phyloP scores from a whole-genome alignment of 2,329 filamentous ascomycete species.

The Trichoderma hamatum region DNA sequence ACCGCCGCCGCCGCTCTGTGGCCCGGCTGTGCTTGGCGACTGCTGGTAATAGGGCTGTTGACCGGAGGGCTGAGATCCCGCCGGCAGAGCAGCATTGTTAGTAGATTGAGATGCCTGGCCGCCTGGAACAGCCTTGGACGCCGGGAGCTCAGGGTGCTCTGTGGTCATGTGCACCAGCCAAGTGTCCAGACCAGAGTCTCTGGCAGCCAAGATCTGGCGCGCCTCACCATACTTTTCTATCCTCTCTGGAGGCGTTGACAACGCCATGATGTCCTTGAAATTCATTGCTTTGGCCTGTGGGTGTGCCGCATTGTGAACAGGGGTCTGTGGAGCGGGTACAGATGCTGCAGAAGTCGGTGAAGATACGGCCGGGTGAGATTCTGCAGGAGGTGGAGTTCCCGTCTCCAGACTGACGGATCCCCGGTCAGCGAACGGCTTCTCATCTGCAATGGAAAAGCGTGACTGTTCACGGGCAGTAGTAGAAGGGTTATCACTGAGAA shows the following conservation, averaged over 20 bases:
- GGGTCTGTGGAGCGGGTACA: constrained; percentile 10
- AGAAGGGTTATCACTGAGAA: constrained; percentile 38
- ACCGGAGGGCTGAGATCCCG: constrained; percentile 34
- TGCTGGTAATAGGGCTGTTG: constrained; percentile 58
- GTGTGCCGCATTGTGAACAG: constrained; percentile 20
- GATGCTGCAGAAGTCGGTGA: constrained; percentile 30
- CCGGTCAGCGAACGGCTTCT: constrained; percentile 45
- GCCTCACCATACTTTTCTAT: constrained; percentile 75
- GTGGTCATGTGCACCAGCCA: constrained; percentile 56
- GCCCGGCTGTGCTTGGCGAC: constrained; percentile 34
- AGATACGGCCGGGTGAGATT: constrained; percentile 43
- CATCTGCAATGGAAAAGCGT: constrained; percentile 48
- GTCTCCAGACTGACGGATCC: constrained; percentile 41
- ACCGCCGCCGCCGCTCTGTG: constrained; percentile 34
- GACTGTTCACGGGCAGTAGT: constrained; percentile 33
- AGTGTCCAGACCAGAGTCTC: constrained; percentile 72
- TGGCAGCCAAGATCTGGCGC: constrained; percentile 67
- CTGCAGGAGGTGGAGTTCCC: constrained; percentile 44
- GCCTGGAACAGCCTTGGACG: constrained; percentile 24
- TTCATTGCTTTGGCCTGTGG: constrained; percentile 47
- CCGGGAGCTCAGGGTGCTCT: constrained; percentile 49
- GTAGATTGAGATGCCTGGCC: constrained; percentile 18
- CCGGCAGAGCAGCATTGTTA: constrained; percentile 30
- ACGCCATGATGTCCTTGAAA: constrained; percentile 77
- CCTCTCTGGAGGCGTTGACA: constrained; percentile 67